Evolutionary conservation across 495 filamentous ascomycete genomes (phyloP).

Genomic region (Neurospora sp.): DNA sequence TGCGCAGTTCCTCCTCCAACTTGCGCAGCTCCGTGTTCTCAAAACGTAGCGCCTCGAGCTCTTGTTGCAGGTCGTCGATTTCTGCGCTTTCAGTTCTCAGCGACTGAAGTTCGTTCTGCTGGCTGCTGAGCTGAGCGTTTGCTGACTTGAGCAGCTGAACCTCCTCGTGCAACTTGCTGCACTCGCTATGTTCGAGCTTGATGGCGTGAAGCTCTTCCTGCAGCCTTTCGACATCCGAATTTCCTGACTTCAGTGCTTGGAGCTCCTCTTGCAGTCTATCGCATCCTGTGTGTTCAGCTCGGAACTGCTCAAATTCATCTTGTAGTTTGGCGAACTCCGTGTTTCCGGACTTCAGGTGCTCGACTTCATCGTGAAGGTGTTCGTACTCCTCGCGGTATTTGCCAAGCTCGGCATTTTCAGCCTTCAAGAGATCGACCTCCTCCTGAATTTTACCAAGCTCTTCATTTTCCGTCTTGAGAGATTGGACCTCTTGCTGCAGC

Average conservation of each 20-base stretch:
- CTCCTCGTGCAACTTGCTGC: constrained; percentile 63
- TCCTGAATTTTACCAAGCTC: constrained; percentile 2
- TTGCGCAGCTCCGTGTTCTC: constrained; percentile 43
- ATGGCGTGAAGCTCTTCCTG: not conserved
- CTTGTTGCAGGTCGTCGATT: constrained; percentile 59
- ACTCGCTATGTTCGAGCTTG: not conserved
- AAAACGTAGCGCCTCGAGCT: constrained; percentile 52
- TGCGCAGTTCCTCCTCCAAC: constrained; percentile 65
- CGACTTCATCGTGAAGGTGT: not conserved
- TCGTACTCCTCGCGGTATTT: not conserved
- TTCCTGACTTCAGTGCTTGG: not conserved
- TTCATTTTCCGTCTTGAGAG: constrained; percentile 54
- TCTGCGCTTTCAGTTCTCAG: constrained; percentile 55
- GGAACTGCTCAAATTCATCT: constrained; percentile 1
- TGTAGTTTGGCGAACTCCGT: constrained; percentile 2
- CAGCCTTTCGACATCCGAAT: not conserved
- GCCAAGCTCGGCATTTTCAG: not conserved
- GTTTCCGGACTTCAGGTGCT: constrained; percentile 38
- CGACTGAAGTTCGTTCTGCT: not conserved
- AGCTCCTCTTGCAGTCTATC: not conserved
- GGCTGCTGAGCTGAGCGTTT: constrained; percentile 26
- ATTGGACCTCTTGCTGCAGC: constrained; percentile 71
- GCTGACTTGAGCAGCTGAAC: constrained; percentile 54
- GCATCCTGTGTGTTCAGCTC: not conserved
- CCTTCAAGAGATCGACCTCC: constrained; percentile 1